Evolutionary conservation across 768 basidiomycete species (phyloP), one percentile per base, ranked within the genome.

Genomic region (Boletus rex-veris): DNA sequence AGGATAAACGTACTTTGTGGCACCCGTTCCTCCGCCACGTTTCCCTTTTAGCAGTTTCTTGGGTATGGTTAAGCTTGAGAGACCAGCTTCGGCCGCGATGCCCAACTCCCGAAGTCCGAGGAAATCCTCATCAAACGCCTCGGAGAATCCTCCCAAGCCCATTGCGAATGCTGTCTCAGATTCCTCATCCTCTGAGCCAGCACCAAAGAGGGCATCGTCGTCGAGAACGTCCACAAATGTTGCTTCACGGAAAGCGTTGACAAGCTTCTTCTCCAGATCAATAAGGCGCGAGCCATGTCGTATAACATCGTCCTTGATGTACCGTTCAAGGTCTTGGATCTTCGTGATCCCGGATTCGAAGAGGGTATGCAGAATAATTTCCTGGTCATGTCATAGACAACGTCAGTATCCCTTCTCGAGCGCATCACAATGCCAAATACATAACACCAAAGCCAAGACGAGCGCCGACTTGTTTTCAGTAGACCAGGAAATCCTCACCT

Each of bases 291-390:
- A 69, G 8, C 92, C 90, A 63, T 96, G 86, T 42, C 90, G 80
- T 61, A 92, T 77, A 38, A 98, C 79, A 55, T 97, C 96, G 56
- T 98, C 94, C 45, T 82, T 82, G 65, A 98, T 82, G 66, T 97
- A 94, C 12, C 85, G 79, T 60, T 95, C 92, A 1, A 98, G 80
- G 57, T 90, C 87, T 62, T 84, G 78, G 9, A 93, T 74, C 51
- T 83, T 80, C 0, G 90, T 83, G 7, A 81, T 83, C 5, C 95
- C 95, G 55, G 88, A 90, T 72, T 97, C 92, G 59, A 94, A 91
- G 16, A 98, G 74, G 1, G 92, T 88, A 67, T 96, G 92, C 2
- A 94, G 78, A 36, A 96, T 85, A 33, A 97, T 95, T 84, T 96
- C 92, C 92, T 96, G 54, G n/a, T 40, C 33, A 51, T 18, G 36